These are phyloP conservation scores for Ceratobasidium sp. DNA, from an alignment of 1,284 basidiomycete genomes.

Conservation along the genomic window DNA sequence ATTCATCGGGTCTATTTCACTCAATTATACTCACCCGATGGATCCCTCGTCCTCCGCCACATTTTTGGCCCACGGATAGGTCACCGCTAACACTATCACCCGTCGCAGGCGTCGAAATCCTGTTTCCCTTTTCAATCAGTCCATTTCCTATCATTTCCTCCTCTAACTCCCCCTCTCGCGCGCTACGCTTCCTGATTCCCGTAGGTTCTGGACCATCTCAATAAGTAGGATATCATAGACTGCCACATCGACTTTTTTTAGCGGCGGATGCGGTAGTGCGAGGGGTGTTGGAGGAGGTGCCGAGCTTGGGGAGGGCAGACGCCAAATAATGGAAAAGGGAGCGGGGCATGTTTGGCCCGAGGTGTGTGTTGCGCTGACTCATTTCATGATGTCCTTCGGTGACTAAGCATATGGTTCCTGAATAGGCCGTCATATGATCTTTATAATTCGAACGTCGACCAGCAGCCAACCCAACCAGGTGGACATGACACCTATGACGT, in stretches of 20 bases:
- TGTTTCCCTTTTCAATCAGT: slow-evolving; percentile 59
- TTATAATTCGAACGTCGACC: no score
- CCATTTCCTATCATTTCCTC: slow-evolving; percentile 81
- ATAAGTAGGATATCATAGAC: slow-evolving; percentile 89
- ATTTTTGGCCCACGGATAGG: slow-evolving; percentile 58
- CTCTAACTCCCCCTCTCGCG: slow-evolving; percentile 74
- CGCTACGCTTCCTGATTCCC: slow-evolving; percentile 78
- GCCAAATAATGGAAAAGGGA: slow-evolving; percentile 52
- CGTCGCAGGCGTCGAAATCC: slow-evolving; percentile 59
- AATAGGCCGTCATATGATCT: background rate
- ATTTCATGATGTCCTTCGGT: background rate
- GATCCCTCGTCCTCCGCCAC: slow-evolving; percentile 77
- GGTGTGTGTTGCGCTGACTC: background rate
- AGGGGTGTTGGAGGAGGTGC: slow-evolving; percentile 51
- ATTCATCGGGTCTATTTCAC: slow-evolving; percentile 86
- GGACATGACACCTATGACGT: no score
- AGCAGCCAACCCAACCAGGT: no score
- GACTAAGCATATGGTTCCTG: background rate
- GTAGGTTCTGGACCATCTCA: slow-evolving; percentile 79
- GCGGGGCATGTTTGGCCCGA: slow-evolving; percentile 52
- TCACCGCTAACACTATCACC: slow-evolving; percentile 55
- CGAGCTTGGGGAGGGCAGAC: slow-evolving; percentile 54
- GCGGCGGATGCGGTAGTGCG: slow-evolving; percentile 57
- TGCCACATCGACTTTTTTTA: slow-evolving; percentile 73
- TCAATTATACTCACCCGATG: slow-evolving; percentile 81